phyloP scores from a whole-genome alignment of 345 rosid genomes.

The Eucalyptus lansdowneana region DNA sequence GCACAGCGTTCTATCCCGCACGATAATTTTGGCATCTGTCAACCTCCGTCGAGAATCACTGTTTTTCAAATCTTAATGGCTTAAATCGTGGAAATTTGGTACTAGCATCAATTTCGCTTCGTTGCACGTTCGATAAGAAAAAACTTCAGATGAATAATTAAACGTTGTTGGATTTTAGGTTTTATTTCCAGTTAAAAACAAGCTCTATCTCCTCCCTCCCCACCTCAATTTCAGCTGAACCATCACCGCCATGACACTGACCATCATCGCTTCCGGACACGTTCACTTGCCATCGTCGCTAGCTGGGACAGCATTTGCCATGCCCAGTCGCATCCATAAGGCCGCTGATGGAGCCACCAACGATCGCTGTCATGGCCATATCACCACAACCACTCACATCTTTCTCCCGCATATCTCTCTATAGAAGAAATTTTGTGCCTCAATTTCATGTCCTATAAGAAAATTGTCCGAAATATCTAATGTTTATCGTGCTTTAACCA shows the following conservation, averaged over 20 bases:
- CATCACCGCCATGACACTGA: background rate
- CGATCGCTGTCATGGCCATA: background rate
- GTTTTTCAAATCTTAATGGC: background rate
- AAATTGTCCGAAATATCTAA: too few species aligned
- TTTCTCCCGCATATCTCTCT: background rate
- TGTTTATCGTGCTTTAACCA: too few species aligned
- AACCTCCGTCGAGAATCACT: background rate
- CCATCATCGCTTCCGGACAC: background rate
- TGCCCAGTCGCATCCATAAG: background rate
- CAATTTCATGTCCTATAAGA: too few species aligned
- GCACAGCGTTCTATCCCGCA: too few species aligned
- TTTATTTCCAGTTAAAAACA: background rate
- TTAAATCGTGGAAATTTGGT: background rate
- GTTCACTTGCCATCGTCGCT: background rate
- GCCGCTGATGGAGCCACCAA: background rate
- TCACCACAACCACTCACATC: background rate
- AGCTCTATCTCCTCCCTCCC: background rate
- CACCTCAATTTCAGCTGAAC: background rate
- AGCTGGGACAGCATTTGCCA: background rate
- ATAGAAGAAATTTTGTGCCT: background rate
- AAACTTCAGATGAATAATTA: background rate
- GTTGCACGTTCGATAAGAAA: background rate
- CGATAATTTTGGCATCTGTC: too few species aligned
- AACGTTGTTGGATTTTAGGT: background rate
- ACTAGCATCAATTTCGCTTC: background rate